A percentile compares a stretch with the other conserved stretches of the same genome.
Conservation (phyloP, 2,329 filamentous ascomycete species). For the Beauveria medogensis region DNA sequence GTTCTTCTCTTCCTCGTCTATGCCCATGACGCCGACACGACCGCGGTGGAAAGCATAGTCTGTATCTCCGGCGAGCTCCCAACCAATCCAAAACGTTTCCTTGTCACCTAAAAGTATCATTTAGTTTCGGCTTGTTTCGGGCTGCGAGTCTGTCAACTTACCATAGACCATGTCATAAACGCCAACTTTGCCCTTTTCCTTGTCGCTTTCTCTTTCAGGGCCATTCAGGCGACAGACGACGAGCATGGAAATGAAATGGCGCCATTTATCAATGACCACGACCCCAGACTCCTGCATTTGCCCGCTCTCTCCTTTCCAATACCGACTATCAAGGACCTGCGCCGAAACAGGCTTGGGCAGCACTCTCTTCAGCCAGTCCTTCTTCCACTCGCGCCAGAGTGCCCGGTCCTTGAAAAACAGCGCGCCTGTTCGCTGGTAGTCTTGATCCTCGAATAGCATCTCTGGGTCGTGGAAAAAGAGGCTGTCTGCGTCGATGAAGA, state of each 20-base stretch:
- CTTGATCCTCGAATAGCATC: not conserved
- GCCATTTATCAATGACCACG: conserved; percentile 2
- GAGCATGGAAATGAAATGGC: conserved; percentile 6
- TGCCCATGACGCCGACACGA: not conserved
- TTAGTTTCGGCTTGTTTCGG: not conserved
- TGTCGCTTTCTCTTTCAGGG: conserved; percentile 1
- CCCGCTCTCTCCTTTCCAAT: conserved; percentile 1
- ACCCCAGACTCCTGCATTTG: conserved; percentile 5
- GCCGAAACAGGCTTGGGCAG: not conserved
- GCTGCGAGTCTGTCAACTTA: not conserved
- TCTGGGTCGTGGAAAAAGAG: not conserved
- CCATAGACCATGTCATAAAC: conserved; percentile 7
- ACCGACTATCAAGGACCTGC: not conserved
- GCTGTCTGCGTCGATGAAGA: conserved; percentile 5
- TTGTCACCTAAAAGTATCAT: not conserved
- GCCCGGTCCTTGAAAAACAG: conserved; percentile 1
- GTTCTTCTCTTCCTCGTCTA: not conserved
- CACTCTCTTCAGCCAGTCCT: not conserved
- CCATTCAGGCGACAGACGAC: conserved; percentile 3
- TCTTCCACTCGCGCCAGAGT: not conserved
- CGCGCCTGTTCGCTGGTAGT: not conserved
- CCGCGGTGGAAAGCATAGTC: conserved; percentile 3
- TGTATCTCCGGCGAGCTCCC: conserved; percentile 1
- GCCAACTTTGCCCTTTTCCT: not conserved
- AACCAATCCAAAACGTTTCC: conserved; percentile 5